A percentile compares a stretch with the other conserved stretches of the same genome.
Conservation (phyloP, 768 basidiomycete species). For the Leccinum truebloodii region DNA sequence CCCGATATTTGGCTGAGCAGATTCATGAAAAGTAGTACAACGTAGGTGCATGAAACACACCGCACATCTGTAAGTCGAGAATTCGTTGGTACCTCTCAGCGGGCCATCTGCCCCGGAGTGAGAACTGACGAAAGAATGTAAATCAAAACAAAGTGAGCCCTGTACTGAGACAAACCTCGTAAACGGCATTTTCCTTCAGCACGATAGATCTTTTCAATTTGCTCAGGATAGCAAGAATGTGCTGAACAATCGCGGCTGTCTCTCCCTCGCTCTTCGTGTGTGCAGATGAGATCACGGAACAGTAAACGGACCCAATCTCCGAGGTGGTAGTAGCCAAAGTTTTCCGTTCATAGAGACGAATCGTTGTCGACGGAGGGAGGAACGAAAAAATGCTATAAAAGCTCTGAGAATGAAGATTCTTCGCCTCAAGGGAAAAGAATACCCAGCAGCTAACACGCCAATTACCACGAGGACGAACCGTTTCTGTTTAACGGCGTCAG, state of each 20-base stretch:
- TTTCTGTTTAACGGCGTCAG: slow-evolving; percentile 37
- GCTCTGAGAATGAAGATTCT: slow-evolving; percentile 1
- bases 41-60: neutral
- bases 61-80: slow-evolving; percentile 67
- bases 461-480: slow-evolving; percentile 69
- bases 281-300: slow-evolving; percentile 73
- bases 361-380: slow-evolving; percentile 73
- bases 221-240: slow-evolving; percentile 69
- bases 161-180: slow-evolving; percentile 50
- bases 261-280: slow-evolving; percentile 54
- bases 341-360: slow-evolving; percentile 70
- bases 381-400: slow-evolving; percentile 60
- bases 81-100: slow-evolving; percentile 72
- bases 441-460: slow-evolving; percentile 82
- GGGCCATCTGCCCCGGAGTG: slow-evolving; percentile 78
- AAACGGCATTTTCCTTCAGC: slow-evolving; percentile 58
- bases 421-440: slow-evolving; percentile 18
- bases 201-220: slow-evolving; percentile 67
- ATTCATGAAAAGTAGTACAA: slow-evolving; percentile 2
- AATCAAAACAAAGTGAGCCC: neutral
- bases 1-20: slow-evolving; percentile 61
- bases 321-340: slow-evolving; percentile 66
- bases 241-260: slow-evolving; percentile 55
- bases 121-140: slow-evolving; percentile 49
- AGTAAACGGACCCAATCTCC: slow-evolving; percentile 72